Base-by-base conservation (phyloP, 495 filamentous ascomycete genomes). In the Darksidea phi region DNA sequence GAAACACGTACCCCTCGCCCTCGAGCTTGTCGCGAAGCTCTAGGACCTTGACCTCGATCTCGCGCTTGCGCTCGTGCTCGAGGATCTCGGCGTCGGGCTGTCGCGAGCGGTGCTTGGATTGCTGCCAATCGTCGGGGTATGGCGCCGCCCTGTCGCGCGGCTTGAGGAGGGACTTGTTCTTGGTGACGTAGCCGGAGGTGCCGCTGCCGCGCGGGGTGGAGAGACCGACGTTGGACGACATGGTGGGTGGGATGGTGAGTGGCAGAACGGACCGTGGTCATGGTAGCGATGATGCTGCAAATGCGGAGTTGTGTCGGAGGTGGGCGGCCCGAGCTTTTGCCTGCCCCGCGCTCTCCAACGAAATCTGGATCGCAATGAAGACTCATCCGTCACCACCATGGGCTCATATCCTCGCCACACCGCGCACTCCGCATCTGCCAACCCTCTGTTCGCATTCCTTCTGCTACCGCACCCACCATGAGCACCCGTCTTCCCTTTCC, bases 211-310 rank as follows among this genome's bases (percentile, higher is more conserved):
- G 88, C 6, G 95, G 95, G 20, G 95, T 99, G 52, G 88, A 81
- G 70, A 99, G 91, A 61, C 95, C 95, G 76, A 99, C 95, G 79
- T 99, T 99, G 60, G 91, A 91, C 57, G 93, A 93, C 94, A 97
- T 98, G 45, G 8, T 49, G 42, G 24, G 32, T 34, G 20, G 5
- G 5, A 18, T 32, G 15, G 49, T 2, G 45, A 11, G 20, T 13
- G 45, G 36, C n/a, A n/a, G n/a, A n/a, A n/a, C n/a, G n/a, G n/a
- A n/a, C n/a, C n/a, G n/a, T n/a, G n/a, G n/a, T n/a, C n/a, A n/a
- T n/a, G n/a, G n/a, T n/a, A n/a, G n/a, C n/a, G n/a, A n/a, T n/a
- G n/a, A n/a, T n/a, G n/a, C n/a, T n/a, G n/a, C n/a, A n/a, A n/a
- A n/a, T n/a, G n/a, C n/a, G n/a, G n/a, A 20, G 20, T 23, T 28